Evolutionary conservation across 2,329 filamentous ascomycete species (phyloP).

Genomic region (Epichloe uncinata): DNA sequence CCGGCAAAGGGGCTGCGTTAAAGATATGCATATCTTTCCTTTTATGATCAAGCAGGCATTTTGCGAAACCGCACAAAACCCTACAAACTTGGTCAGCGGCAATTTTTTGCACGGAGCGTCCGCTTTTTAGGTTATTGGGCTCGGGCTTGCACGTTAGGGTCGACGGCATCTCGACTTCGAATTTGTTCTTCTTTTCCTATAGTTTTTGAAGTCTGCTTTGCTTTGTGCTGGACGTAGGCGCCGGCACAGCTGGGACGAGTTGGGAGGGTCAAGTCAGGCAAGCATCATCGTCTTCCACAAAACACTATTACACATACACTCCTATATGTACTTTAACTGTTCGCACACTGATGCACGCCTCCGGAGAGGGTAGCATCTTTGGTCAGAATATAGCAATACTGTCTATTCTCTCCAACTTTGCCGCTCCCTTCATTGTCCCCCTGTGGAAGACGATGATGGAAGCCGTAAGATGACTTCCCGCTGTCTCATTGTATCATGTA

Average conservation of each 20-base stretch:
- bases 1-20: conserved; percentile 11
- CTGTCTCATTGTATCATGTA: conserved; percentile 6
- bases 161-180: conserved; percentile 4
- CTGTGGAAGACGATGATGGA: conserved; percentile 51
- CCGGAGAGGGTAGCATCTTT: conserved; percentile 20
- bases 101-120: conserved; percentile 19
- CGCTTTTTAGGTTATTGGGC: conserved; percentile 11
- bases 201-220: conserved; percentile 5
- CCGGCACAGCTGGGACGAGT: conserved; percentile 5
- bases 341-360: conserved; percentile 18
- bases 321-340: conserved; percentile 53
- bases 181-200: conserved; percentile 6
- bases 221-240: conserved; percentile 2
- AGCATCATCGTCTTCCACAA: conserved; percentile 58
- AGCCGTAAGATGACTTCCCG: conserved; percentile 36
- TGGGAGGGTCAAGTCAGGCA: conserved; percentile 37
- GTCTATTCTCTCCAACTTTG: conserved; percentile 23
- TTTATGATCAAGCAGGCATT: conserved; percentile 20
- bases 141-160: conserved; percentile 9
- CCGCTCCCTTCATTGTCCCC: conserved; percentile 21
- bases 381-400: conserved; percentile 30
- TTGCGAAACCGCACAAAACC: conserved; percentile 13
- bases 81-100: conserved; percentile 14
- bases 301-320: conserved; percentile 8
- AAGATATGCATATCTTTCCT: conserved; percentile 11